phyloP scores from a whole-genome alignment of 2,329 filamentous ascomycete genomes.

The Stachybotrys chlorohalonatus region DNA sequence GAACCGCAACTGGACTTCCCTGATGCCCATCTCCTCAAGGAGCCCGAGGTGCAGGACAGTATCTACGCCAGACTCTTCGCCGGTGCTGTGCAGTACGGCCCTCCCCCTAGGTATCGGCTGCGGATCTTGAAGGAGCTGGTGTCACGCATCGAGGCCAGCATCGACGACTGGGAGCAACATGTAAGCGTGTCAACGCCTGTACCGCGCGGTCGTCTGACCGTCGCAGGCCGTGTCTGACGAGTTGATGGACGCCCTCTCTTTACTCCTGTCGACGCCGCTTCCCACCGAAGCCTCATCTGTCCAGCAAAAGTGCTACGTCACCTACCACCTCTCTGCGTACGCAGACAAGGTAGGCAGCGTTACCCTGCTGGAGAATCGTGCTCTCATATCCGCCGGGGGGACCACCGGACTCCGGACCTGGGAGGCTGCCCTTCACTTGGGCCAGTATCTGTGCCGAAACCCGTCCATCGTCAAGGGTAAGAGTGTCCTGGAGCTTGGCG shows the following conservation, averaged over 20 bases:
- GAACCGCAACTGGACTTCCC: conserved; percentile 59
- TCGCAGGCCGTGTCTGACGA: conserved; percentile 73
- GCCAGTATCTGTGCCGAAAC: conserved; percentile 53
- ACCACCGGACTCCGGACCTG: conserved; percentile 73
- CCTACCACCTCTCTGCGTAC: conserved; percentile 46
- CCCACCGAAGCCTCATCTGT: conserved; percentile 56
- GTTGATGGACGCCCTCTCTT: conserved; percentile 60
- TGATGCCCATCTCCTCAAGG: conserved; percentile 44
- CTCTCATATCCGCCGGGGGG: conserved; percentile 59
- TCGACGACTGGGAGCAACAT: conserved; percentile 77
- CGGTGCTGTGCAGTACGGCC: conserved; percentile 42
- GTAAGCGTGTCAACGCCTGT: conserved; percentile 44
- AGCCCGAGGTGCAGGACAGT: conserved; percentile 52
- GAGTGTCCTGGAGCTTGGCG: conserved; percentile 61
- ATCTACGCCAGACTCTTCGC: conserved; percentile 62
- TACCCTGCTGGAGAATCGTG: conserved; percentile 59
- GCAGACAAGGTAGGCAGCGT: conserved; percentile 19
- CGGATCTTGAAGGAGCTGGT: conserved; percentile 67
- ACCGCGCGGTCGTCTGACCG: conserved; percentile 12
- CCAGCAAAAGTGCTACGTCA: conserved; percentile 67
- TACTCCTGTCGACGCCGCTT: conserved; percentile 53
- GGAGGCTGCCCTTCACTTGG: conserved; percentile 70
- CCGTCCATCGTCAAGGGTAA: conserved; percentile 38
- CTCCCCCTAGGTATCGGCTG: conserved; percentile 61
- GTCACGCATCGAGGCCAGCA: conserved; percentile 59